These are phyloP conservation scores for Komagataella pseudopastoris DNA, from an alignment of 805 yeast species.

Conservation along the genomic window DNA sequence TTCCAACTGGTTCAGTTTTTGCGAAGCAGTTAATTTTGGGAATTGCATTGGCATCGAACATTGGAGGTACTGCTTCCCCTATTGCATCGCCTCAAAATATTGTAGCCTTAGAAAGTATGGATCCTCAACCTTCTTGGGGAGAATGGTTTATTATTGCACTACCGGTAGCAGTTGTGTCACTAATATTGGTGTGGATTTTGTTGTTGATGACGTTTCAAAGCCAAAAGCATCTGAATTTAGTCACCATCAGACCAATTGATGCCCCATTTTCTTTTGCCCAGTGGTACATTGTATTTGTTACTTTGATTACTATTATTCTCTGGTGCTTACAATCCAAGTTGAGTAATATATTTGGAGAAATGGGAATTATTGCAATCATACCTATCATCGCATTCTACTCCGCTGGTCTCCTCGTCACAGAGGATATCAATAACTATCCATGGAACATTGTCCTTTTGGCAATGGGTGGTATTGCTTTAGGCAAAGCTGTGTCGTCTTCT, in stretches of 20 bases:
- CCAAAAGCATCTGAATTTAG: slow-evolving; percentile 23
- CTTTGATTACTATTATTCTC: slow-evolving; percentile 58
- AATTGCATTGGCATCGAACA: slow-evolving; percentile 82
- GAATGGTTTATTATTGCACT: slow-evolving; percentile 86
- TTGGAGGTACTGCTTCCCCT: slow-evolving; percentile 97
- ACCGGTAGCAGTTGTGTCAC: slow-evolving; percentile 59
- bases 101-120: slow-evolving; percentile 80
- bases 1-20: slow-evolving; percentile 67
- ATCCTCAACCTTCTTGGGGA: slow-evolving; percentile 74
- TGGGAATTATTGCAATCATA: slow-evolving; percentile 90
- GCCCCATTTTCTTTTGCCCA: slow-evolving; percentile 66
- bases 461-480: slow-evolving; percentile 96
- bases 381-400: slow-evolving; percentile 92
- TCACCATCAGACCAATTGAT: slow-evolving; percentile 44
- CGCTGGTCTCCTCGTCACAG: slow-evolving; percentile 72
- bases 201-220: slow-evolving; percentile 49
- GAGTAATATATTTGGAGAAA: slow-evolving; percentile 71
- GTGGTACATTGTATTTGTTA: slow-evolving; percentile 57
- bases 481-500: slow-evolving; percentile 88
- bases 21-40: slow-evolving; percentile 81
- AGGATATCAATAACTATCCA: slow-evolving; percentile 88
- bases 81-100: slow-evolving; percentile 96
- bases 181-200: slow-evolving; percentile 61
- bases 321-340: slow-evolving; percentile 85
- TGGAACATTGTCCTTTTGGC: slow-evolving; percentile 95